These are phyloP conservation scores for Candida sanyaensis DNA, from an alignment of 1,139 yeast genomes.

Conservation along the genomic window DNA sequence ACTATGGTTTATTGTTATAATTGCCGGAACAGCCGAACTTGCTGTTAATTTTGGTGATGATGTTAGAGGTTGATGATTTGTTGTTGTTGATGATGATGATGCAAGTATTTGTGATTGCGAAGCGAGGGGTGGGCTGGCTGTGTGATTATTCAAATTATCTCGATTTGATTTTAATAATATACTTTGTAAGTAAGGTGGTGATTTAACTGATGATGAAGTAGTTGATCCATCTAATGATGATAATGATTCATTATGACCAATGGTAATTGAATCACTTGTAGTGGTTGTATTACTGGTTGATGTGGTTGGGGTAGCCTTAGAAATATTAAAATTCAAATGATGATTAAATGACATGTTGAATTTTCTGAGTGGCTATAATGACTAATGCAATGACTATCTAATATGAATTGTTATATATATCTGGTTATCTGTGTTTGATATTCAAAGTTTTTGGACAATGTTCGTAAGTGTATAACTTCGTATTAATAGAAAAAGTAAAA, in stretches of 20 bases:
- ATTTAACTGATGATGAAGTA: conserved; percentile 10
- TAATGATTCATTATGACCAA: background rate
- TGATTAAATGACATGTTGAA: conserved; percentile 33
- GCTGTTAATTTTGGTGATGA: conserved; percentile 12
- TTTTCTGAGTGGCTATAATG: background rate
- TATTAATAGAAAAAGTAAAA: background rate
- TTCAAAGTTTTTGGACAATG: background rate
- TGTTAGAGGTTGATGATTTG: conserved; percentile 8
- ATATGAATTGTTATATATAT: background rate
- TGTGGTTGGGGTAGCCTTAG: conserved; percentile 47
- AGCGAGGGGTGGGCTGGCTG: background rate
- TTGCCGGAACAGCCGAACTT: conserved; percentile 27
- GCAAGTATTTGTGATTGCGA: no score
- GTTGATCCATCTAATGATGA: conserved; percentile 1
- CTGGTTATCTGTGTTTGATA: background rate
- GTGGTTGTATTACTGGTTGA: conserved; percentile 41
- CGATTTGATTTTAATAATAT: conserved; percentile 18
- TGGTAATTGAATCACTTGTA: conserved; percentile 13
- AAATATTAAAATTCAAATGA: conserved; percentile 37
- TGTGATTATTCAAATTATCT: conserved; percentile 1
- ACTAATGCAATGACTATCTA: background rate
- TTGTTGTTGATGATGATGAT: background rate
- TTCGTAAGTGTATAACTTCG: no score
- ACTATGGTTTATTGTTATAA: conserved; percentile 24
- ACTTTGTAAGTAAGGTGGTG: conserved; percentile 23